Evolutionary conservation across 2,329 filamentous ascomycete species (phyloP), one percentile per base, ranked within the genome.

Genomic region (Phialocephala subalpina): DNA sequence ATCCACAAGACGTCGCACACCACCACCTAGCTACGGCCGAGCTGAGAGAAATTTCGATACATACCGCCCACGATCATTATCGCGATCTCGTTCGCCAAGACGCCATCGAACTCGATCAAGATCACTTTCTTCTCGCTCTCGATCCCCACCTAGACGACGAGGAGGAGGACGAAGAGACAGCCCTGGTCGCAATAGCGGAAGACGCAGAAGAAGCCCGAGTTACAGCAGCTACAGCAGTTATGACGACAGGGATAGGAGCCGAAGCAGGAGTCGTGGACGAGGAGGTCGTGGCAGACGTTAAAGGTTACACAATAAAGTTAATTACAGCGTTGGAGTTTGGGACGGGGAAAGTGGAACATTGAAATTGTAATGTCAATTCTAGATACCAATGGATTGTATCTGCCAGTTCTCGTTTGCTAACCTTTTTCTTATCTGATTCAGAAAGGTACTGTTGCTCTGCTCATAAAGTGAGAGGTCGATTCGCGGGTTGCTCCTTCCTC

Each of bases 181-280:
- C 42, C 69, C 73, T 8, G 71, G 69, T 9, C 69, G 74, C 9
- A 75, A 73, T 68, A 70, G 68, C 38, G 71, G 72, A 40, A 72
- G 80, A 62, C 80, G 85, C 68, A 81, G 86, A 67, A 82, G 87
- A 69, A 88, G 86, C 71, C 85, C 85, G 3, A 90, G 87, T 72
- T 89, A 89, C 72, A 86, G 83, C 72, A 88, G 86, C 69, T 88
- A 88, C 71, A 85, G 83, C 73, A 86, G 84, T 72, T 82, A 83
- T 73, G 83, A 83, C 69, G 84, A 82, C 61, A 73, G 80, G 62
- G 83, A 80, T 67, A 74, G 77, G 52, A 78, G 77, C 65, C 67
- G 75, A 38, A 74, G 75, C 47, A 74, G 79, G 60, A 73, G 75
- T 52, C 67, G 70, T 57, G 67, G 71, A 66, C 67, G 69, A 33